Evolutionary conservation across 495 filamentous ascomycete genomes (phyloP).

Genomic region (Peziza echinospora): DNA sequence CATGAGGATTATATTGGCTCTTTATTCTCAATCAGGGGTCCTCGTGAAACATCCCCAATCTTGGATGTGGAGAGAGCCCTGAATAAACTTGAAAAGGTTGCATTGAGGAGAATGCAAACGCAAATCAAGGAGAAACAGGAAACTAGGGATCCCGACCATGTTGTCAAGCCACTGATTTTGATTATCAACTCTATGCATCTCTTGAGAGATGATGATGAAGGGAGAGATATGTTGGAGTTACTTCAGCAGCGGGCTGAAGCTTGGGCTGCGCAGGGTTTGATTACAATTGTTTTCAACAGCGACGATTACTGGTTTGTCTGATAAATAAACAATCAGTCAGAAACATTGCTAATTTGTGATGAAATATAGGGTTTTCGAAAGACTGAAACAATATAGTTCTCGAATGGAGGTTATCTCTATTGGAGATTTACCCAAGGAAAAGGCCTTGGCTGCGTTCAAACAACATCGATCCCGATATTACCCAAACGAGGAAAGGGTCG

Average conservation of each 20-base stretch:
- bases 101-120: slow-evolving; percentile 30
- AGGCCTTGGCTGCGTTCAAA: slow-evolving; percentile 51
- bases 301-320: slow-evolving; percentile 66
- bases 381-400: slow-evolving; percentile 70
- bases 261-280: slow-evolving; percentile 76
- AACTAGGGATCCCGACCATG: too few species aligned
- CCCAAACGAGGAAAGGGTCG: slow-evolving; percentile 32
- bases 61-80: slow-evolving; percentile 89
- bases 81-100: slow-evolving; percentile 95
- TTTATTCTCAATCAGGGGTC: slow-evolving; percentile 83
- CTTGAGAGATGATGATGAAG: slow-evolving; percentile 73
- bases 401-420: slow-evolving; percentile 81
- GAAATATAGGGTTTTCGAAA: slow-evolving; percentile 48
- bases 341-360: background rate
- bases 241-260: slow-evolving; percentile 88
- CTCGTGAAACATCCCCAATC: slow-evolving; percentile 70
- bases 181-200: slow-evolving; percentile 86
- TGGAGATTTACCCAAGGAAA: slow-evolving; percentile 50
- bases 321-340: background rate
- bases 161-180: slow-evolving; percentile 51
- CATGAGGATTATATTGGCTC: slow-evolving; percentile 78
- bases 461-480: slow-evolving; percentile 56
- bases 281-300: slow-evolving; percentile 76
- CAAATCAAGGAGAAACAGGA: slow-evolving; percentile 35
- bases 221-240: slow-evolving; percentile 74